Evolutionary conservation across 2,329 filamentous ascomycete genomes (phyloP), one percentile per base, ranked within the genome.

Genomic region (Rutstroemia sp.): DNA sequence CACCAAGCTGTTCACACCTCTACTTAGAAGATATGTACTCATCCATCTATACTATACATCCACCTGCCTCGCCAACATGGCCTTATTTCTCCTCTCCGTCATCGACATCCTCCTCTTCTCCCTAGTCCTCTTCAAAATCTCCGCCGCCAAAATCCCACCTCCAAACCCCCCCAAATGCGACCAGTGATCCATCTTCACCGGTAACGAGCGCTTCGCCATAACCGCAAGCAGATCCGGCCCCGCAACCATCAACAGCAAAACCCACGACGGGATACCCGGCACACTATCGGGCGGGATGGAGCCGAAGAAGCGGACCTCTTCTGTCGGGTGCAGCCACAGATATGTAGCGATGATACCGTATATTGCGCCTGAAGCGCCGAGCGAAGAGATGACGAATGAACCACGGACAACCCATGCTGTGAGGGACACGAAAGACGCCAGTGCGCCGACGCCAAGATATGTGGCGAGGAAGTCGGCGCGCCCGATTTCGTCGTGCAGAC

Each of bases 401-500:
- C 68, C 67, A 2, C 65, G 60, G 2, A 74, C 41, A 12, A 77
- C 76, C 56, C 71, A 71, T 55, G 63, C 70, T 5, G 66, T 52
- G 58, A 90, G 72, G 46, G 80, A 82, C n/a, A 76, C 73, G 59
- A 85, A 77, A 58, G 81, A 82, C 8, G 80, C 82, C 1, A 82
- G 45, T 1, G 77, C 74, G 52, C 85, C 86, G 6, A 78, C 77
- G 7, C 77, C 73, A 34, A 87, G 61, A 69, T 86, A 89, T 34
- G 88, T 72, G n/a, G 84, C 79, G 19, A 90, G 72, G 71, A 90
- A 90, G 55, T 80, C 77, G 14, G 79, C 85, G 10, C 87, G 78
- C 10, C 85, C 87, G 25, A 90, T 73, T 63, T 90, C 85, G 59
- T 89, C 83, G 71, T 89, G 85, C 37, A 90, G 74, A 1, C 78